These are phyloP conservation scores for Arctium lappa DNA, from an alignment of 129 eudicot genomes.

Conservation along the genomic window DNA sequence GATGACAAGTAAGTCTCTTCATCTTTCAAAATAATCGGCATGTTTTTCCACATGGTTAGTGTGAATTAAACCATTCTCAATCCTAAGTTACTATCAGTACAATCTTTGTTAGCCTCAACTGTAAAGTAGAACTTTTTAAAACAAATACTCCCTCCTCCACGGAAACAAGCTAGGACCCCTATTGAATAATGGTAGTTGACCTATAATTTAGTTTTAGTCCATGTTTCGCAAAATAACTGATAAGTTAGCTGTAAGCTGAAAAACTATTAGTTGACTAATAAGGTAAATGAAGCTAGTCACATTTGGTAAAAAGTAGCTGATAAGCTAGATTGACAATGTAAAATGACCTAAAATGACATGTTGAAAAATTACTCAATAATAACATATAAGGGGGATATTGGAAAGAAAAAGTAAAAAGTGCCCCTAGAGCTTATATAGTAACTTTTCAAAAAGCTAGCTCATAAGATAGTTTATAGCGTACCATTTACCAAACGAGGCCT, in stretches of 20 bases:
- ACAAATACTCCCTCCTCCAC: too few species aligned
- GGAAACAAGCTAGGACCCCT: background rate
- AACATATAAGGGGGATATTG: background rate
- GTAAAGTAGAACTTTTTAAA: background rate
- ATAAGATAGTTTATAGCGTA: too few species aligned
- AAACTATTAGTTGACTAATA: too few species aligned
- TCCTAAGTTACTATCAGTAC: background rate
- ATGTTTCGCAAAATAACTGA: background rate
- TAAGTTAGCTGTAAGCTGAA: background rate
- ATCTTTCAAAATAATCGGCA: background rate
- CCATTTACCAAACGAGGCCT: background rate
- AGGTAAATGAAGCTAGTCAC: background rate
- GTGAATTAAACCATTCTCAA: background rate
- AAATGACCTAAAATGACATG: background rate
- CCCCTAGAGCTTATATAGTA: background rate
- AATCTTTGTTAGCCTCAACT: background rate
- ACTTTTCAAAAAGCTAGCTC: background rate
- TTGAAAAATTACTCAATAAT: background rate
- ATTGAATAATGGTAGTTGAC: background rate
- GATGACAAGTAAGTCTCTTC: conserved; percentile 53
- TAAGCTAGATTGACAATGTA: background rate
- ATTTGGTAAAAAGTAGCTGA: background rate
- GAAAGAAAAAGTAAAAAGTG: background rate
- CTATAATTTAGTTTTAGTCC: background rate
- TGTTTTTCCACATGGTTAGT: background rate